A percentile compares a stretch with the other conserved stretches of the same genome.
Evolutionary conservation across 2,329 filamentous ascomycete species (phyloP).

Genomic region (Juglanconis oblonga): DNA sequence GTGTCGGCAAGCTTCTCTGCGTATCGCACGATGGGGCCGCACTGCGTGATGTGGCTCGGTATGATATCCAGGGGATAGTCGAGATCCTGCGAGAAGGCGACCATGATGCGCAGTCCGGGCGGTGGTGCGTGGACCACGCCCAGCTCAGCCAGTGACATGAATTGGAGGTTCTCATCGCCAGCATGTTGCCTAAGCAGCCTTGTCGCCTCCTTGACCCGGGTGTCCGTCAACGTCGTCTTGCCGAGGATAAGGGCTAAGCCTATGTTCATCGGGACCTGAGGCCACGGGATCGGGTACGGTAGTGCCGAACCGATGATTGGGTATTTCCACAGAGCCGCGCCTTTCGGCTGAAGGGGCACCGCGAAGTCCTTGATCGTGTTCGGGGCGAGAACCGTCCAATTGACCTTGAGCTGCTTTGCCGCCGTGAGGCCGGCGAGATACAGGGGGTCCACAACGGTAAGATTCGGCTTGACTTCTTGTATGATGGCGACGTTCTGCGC

Average conservation of each 20-base stretch:
- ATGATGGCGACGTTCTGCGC: conserved; percentile 25
- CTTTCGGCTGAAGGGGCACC: conserved; percentile 34
- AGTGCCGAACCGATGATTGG: conserved; percentile 43
- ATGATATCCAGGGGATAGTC: conserved; percentile 38
- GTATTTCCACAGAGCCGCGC: conserved; percentile 33
- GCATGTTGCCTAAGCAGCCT: conserved; percentile 23
- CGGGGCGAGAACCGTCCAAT: conserved; percentile 24
- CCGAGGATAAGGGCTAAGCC: conserved; percentile 31
- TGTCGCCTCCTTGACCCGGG: conserved; percentile 22
- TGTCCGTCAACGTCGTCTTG: conserved; percentile 19
- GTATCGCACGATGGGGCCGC: conserved; percentile 44
- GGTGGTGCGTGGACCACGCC: conserved; percentile 19
- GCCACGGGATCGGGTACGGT: conserved; percentile 43
- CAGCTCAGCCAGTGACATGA: conserved; percentile 23
- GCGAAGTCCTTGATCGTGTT: conserved; percentile 38
- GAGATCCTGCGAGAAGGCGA: conserved; percentile 27
- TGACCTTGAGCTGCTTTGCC: conserved; percentile 28
- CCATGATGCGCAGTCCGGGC: conserved; percentile 24
- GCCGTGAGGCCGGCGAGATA: conserved; percentile 38
- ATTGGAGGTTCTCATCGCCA: conserved; percentile 19
- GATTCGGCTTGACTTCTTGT: conserved; percentile 28
- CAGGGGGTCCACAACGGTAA: conserved; percentile 31
- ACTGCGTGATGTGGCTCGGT: conserved; percentile 38
- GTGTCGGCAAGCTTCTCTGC: conserved; percentile 29
- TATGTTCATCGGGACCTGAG: conserved; percentile 39